Evolutionary conservation across 2,329 filamentous ascomycete genomes (phyloP), one percentile per base, ranked within the genome.

Genomic region (Onygenales sp.): DNA sequence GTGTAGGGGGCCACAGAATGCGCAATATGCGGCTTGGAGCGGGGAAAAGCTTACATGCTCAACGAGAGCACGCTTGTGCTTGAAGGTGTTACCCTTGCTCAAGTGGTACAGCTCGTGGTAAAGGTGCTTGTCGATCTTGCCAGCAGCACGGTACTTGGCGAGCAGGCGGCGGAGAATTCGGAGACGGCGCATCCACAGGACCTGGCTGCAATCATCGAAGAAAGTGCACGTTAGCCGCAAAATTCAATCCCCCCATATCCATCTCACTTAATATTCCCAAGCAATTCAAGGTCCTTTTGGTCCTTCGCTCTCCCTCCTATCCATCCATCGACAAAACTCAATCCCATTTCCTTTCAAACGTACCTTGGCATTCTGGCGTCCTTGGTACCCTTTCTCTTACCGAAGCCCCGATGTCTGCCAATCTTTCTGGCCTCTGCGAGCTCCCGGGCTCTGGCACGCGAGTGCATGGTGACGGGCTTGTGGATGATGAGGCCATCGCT

Each of bases 61-160:
- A 75, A 98, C 90, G 70, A 98, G 86, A 73, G 91, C 93, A 80
- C 93, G 87, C 91, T 97, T 98, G 89, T 98, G 93, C 91, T 98
- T 98, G 88, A 98, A 98, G 77, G 93, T 92, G 87, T 98, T 98
- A 94, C 93, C 94, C 91, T 98, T 98, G 86, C 88, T 93, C 75
- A 95, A 82, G 79, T 96, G 93, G 85, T 98, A 98, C 67, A 98
- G 89, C 82, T 97, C 91, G 85, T 98, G 93, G 86, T 98, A 98
- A 60, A 98, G 90, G 84, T 98, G 93, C 87, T 98, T 98, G 83
- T 98, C 93, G 76, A 98, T 98, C 88, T 98, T 98, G 78, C 94
- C 94, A 72, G 87, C 88, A 77, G 92, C 92, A 79, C 93, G 93
- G 85, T 98, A 98, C 85, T 97, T 97, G 83, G 96, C 93, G 67